Base-by-base conservation (phyloP, 2,329 filamentous ascomycete species). In the Periconia macrospinosa region DNA sequence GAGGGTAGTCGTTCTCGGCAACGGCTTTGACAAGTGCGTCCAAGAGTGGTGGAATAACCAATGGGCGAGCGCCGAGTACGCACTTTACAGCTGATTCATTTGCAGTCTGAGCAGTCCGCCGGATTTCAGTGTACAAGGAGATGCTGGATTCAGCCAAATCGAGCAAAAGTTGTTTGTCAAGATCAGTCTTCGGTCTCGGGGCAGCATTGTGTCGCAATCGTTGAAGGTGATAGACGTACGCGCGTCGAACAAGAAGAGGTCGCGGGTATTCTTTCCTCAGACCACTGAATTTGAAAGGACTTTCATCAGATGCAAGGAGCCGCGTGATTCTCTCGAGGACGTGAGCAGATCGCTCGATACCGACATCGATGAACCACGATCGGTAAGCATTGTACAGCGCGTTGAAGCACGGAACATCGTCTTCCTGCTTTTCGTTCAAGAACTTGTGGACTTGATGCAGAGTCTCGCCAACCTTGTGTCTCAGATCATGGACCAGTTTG, bases 361-460 rank as follows among this genome's bases (percentile, higher is more conserved):
- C 94, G 41, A 99, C 92, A 67, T 99, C 94, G 1, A 96, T 92
- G 66, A 99, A 97, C 92, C 92, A 99, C 9, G 91, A 94, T 42
- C 91, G 84, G 72, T 97, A 99, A 1, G 93, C 91, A 19, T 89
- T 89, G 74, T 96, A 99, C 2, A 99, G 77, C 0, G 92, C 86
- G 20, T 92, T 96, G 76, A 99, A 99, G 75, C 92, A 97, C 15
- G 90, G 86, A 1, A 99, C 94, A 70, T 99, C 94, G 68, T 99
- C 94, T 70, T 97, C 91, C 69, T 96, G 92, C 56, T 93, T 87
- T 56, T 86, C 78, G 17, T 85, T 87, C 54, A 99, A 78, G 77
- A 97, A 99, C 1, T 81, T 76, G 73, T 99, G 95, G 0, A 95
- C 91, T 50, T 84, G 83, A 58, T 94, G 93, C 20, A 99, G 79